phyloP scores from a whole-genome alignment of 2,329 filamentous ascomycete genomes.

The Penicillium corylophilum region DNA sequence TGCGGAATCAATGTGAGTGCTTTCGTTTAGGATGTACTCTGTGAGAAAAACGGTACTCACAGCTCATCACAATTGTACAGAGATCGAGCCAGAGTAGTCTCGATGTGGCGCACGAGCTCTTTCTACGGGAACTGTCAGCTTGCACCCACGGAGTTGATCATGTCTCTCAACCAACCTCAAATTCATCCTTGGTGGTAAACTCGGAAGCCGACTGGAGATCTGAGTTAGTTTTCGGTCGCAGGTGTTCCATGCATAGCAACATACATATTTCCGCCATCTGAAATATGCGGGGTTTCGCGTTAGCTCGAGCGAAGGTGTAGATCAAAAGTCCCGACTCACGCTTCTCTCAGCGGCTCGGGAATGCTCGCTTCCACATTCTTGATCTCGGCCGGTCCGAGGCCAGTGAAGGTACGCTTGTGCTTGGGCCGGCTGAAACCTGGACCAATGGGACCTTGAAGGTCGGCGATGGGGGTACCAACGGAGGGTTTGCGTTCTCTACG shows the following conservation, averaged over 20 bases:
- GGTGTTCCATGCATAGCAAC: constrained; percentile 17
- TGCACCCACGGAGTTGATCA: not conserved
- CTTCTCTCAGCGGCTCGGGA: constrained; percentile 81
- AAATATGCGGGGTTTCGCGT: not conserved
- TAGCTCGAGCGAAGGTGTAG: not conserved
- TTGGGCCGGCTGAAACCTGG: constrained; percentile 87
- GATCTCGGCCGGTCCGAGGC: constrained; percentile 86
- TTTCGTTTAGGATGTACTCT: not conserved
- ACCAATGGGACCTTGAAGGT: constrained; percentile 82
- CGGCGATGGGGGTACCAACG: constrained; percentile 76
- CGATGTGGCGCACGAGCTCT: constrained; percentile 89
- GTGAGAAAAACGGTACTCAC: constrained; percentile 34
- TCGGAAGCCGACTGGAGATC: constrained; percentile 58
- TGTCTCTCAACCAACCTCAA: constrained; percentile 51
- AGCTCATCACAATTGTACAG: constrained; percentile 97
- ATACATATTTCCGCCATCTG: constrained; percentile 62
- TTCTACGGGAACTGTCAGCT: constrained; percentile 49
- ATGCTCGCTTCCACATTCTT: constrained; percentile 90
- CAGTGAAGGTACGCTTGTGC: constrained; percentile 95
- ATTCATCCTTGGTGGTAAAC: constrained; percentile 78
- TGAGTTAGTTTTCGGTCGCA: constrained; percentile 3
- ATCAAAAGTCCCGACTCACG: constrained; percentile 57
- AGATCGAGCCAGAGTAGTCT: constrained; percentile 92
- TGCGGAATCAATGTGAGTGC: constrained; percentile 22
- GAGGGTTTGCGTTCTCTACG: constrained; percentile 76